phyloP scores from a whole-genome alignment of 208 protist species.

The Leishmania mexicana region DNA sequence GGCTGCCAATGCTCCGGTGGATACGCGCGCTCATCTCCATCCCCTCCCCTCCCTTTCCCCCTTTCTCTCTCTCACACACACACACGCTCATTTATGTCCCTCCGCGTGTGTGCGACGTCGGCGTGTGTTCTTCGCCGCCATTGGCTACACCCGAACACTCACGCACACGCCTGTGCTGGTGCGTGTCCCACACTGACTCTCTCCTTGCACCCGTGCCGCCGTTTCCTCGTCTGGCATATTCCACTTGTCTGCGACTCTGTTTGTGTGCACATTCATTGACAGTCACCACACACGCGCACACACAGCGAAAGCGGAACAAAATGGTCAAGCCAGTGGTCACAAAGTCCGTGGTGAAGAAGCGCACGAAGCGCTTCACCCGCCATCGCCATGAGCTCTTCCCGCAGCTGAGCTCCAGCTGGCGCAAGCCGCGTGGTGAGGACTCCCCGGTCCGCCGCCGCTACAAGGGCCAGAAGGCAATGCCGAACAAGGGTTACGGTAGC shows the following conservation, averaged over 20 bases:
- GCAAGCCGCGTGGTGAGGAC: slow-evolving; percentile 99
- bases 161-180: neutral
- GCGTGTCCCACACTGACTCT: neutral
- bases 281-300: slow-evolving; percentile 26
- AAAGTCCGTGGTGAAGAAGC: slow-evolving; percentile 98
- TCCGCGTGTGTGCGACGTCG: neutral
- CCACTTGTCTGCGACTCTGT: neutral
- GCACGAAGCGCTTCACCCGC: slow-evolving; percentile 97
- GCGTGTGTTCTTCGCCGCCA: neutral
- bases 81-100: neutral
- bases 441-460: slow-evolving; percentile 97
- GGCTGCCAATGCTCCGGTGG: neutral
- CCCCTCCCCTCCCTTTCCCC: neutral
- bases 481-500: slow-evolving; percentile 99
- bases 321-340: slow-evolving; percentile 95
- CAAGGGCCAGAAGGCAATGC: slow-evolving; percentile 96
- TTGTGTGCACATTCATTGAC: neutral
- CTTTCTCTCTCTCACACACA: neutral
- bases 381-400: slow-evolving; percentile 95
- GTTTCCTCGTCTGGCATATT: neutral
- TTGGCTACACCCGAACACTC: neutral
- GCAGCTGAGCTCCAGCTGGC: slow-evolving; percentile 95
- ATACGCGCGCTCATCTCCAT: neutral
- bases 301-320: slow-evolving; percentile 13
- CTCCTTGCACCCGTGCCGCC: slow-evolving; percentile 16